Conservation (phyloP, 345 rosid species). For the Populus euphratica region DNA sequence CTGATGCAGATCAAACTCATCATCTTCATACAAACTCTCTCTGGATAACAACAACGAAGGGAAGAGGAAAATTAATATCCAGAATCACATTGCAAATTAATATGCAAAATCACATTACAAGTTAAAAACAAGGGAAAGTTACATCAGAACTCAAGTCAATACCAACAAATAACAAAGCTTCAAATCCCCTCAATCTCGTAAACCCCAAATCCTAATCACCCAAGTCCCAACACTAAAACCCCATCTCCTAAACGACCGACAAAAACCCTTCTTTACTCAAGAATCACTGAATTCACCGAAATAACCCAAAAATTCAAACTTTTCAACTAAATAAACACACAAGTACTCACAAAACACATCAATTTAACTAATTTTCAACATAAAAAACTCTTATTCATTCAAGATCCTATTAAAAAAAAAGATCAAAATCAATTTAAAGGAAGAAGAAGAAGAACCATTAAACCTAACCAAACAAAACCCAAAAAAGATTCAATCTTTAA, state of each 20-base stretch:
- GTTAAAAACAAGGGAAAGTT: background rate
- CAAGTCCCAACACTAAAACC: background rate
- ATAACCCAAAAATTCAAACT: background rate
- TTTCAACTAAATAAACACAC: background rate
- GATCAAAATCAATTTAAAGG: background rate
- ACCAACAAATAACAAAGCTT: background rate
- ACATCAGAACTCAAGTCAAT: background rate
- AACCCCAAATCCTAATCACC: background rate
- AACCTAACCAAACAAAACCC: conserved; percentile 2
- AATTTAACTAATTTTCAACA: background rate
- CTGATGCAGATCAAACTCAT: conserved; percentile 86
- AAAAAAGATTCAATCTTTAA: background rate
- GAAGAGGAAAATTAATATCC: background rate
- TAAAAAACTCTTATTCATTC: background rate
- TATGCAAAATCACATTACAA: background rate
- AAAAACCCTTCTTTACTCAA: background rate
- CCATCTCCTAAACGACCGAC: background rate
- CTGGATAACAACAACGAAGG: conserved; percentile 30
- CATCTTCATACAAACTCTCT: conserved; percentile 95
- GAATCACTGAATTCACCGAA: background rate
- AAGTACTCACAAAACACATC: background rate
- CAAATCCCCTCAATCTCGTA: background rate
- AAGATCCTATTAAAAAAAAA: background rate
- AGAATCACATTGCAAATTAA: background rate
- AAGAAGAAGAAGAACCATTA: background rate